Evolutionary conservation across 75 land plant species (phyloP).

Genomic region (Sequoiadendron giganteum): DNA sequence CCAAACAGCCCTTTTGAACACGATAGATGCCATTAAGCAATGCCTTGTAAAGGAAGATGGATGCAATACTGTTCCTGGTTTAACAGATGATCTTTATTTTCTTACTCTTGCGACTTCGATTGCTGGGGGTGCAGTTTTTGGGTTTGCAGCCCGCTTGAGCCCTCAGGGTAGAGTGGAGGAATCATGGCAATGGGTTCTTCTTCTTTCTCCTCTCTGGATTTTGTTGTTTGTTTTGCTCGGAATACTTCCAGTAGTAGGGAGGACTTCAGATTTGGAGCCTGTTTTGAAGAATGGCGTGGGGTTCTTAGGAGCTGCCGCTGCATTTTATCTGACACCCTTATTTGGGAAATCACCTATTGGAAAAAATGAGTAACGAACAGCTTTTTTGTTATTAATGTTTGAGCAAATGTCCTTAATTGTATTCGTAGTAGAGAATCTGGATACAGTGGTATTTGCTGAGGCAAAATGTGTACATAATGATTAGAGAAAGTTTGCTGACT

Average conservation of each 20-base stretch:
- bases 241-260: constrained; percentile 20
- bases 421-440: background rate
- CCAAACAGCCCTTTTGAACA: constrained; percentile 11
- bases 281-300: constrained; percentile 18
- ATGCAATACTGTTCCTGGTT: constrained; percentile 25
- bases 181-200: constrained; percentile 23
- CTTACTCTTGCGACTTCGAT: constrained; percentile 29
- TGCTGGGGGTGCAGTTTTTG: constrained; percentile 25
- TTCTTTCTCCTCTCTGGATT: constrained; percentile 26
- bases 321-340: constrained; percentile 24
- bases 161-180: constrained; percentile 20
- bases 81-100: constrained; percentile 24
- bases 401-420: background rate
- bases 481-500: background rate
- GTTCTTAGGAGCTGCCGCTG: constrained; percentile 15
- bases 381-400: background rate
- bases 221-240: constrained; percentile 23
- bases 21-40: constrained; percentile 13
- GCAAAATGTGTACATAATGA: background rate
- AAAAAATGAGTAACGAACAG: background rate
- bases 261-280: constrained; percentile 25
- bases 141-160: constrained; percentile 22
- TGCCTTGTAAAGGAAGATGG: constrained; percentile 17
- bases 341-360: constrained; percentile 19
- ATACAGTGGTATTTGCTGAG: background rate